Evolutionary conservation across 352 stramenopile genomes (phyloP).

Genomic region (Phytophthora rubi): DNA sequence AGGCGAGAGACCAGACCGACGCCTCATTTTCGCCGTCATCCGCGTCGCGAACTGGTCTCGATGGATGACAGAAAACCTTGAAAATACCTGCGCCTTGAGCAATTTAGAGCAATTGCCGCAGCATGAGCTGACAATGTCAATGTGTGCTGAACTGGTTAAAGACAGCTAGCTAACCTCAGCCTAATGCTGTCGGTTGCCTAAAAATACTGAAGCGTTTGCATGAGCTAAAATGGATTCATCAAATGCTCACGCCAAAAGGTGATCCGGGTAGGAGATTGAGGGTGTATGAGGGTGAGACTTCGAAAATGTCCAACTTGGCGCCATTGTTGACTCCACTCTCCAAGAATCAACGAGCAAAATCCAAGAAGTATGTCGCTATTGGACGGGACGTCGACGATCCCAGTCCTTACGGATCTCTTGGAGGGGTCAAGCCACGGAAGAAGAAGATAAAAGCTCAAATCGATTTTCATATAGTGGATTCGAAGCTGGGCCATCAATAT

Average conservation of each 20-base stretch:
- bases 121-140: slow-evolving; percentile 32
- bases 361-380: slow-evolving; percentile 27
- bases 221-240: slow-evolving; percentile 19
- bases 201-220: slow-evolving; percentile 32
- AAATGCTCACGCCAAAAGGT: slow-evolving; percentile 13
- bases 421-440: background rate
- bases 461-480: background rate
- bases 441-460: background rate
- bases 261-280: background rate
- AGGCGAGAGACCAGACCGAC: slow-evolving; percentile 38
- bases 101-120: slow-evolving; percentile 22
- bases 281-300: slow-evolving; percentile 1
- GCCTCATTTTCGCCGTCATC: slow-evolving; percentile 52
- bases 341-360: slow-evolving; percentile 24
- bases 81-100: slow-evolving; percentile 6
- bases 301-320: slow-evolving; percentile 23
- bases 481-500: slow-evolving; percentile 40
- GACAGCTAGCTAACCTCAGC: background rate
- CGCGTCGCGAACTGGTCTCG: background rate
- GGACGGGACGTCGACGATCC: background rate
- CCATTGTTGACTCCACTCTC: slow-evolving; percentile 20
- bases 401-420: slow-evolving; percentile 15
- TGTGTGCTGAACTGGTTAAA: slow-evolving; percentile 15
- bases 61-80: slow-evolving; percentile 1
- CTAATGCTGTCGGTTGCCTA: slow-evolving; percentile 18